Conservation (phyloP, 2,329 filamentous ascomycete species). For the Stagonosporopsis chrysanthemi region DNA sequence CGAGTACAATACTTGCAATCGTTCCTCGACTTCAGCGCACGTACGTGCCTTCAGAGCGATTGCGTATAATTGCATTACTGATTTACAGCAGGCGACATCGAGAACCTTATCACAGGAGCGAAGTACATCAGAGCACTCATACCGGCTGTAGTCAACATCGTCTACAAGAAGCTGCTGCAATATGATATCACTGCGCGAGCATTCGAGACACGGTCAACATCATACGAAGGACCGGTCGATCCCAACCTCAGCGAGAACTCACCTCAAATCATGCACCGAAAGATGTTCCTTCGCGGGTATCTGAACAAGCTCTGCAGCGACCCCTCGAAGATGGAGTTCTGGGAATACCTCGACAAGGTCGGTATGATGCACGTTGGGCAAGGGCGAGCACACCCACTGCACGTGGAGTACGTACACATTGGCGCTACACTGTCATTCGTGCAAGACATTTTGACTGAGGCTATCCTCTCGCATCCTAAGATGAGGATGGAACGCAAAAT, state of each 20-base stretch:
- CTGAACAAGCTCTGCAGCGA: constrained; percentile 77
- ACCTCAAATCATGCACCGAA: constrained; percentile 77
- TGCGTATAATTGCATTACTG: not conserved
- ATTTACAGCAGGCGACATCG: constrained; percentile 65
- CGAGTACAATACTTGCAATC: constrained; percentile 76
- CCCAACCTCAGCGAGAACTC: constrained; percentile 70
- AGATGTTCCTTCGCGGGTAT: constrained; percentile 80
- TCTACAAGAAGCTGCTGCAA: constrained; percentile 81
- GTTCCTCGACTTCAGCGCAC: constrained; percentile 76
- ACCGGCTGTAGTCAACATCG: constrained; percentile 82
- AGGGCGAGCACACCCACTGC: constrained; percentile 73
- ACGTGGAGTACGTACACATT: constrained; percentile 83
- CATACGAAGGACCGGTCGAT: constrained; percentile 72
- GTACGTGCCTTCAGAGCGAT: constrained; percentile 55
- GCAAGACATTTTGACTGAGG: constrained; percentile 78
- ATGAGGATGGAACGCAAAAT: constrained; percentile 73
- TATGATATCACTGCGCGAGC: constrained; percentile 84
- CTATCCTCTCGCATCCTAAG: constrained; percentile 74
- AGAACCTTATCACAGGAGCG: constrained; percentile 71
- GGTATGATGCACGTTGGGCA: constrained; percentile 85
- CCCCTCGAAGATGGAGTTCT: constrained; percentile 77
- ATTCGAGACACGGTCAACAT: constrained; percentile 68
- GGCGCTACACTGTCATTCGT: constrained; percentile 76
- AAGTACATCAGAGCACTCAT: constrained; percentile 85
- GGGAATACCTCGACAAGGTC: constrained; percentile 85